Evolutionary conservation across 352 stramenopile species (phyloP).

Genomic region (Phytophthora constricta): DNA sequence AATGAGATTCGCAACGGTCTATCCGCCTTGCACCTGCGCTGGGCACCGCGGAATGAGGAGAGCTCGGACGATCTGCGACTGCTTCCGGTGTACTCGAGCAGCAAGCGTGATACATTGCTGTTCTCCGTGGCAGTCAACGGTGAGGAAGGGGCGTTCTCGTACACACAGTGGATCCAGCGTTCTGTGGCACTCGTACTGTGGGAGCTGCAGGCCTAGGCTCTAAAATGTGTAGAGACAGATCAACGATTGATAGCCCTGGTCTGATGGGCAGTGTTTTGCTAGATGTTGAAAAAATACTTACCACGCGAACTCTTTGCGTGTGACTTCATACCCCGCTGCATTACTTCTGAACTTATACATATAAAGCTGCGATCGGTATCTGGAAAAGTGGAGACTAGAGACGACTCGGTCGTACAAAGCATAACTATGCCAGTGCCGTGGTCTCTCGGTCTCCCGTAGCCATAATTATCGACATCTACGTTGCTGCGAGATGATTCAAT

Average conservation of each 20-base stretch:
- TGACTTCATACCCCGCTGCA: too few relatives aligned
- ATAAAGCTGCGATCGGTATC: too few relatives aligned
- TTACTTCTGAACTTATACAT: too few relatives aligned
- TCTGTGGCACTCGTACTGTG: conserved; percentile 84
- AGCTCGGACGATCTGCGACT: conserved; percentile 41
- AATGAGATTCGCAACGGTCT: conserved; percentile 80
- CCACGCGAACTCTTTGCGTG: background rate
- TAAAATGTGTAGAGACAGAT: background rate
- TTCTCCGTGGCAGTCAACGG: conserved; percentile 83
- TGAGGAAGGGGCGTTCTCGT: conserved; percentile 55
- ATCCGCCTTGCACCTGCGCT: conserved; percentile 74
- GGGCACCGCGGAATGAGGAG: conserved; percentile 42
- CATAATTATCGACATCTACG: too few relatives aligned
- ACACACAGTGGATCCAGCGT: conserved; percentile 81
- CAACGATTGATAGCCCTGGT: background rate
- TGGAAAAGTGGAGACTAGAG: too few relatives aligned
- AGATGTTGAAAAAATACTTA: background rate
- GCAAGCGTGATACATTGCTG: conserved; percentile 74
- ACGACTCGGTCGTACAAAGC: too few relatives aligned
- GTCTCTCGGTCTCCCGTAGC: too few relatives aligned
- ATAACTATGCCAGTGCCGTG: too few relatives aligned
- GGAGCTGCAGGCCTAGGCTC: conserved; percentile 58
- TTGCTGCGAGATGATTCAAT: too few relatives aligned
- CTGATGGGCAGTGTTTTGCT: background rate
- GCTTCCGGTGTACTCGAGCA: conserved; percentile 89